phyloP scores from a whole-genome alignment of 352 stramenopile genomes.

The Globisporangium radiosum region DNA sequence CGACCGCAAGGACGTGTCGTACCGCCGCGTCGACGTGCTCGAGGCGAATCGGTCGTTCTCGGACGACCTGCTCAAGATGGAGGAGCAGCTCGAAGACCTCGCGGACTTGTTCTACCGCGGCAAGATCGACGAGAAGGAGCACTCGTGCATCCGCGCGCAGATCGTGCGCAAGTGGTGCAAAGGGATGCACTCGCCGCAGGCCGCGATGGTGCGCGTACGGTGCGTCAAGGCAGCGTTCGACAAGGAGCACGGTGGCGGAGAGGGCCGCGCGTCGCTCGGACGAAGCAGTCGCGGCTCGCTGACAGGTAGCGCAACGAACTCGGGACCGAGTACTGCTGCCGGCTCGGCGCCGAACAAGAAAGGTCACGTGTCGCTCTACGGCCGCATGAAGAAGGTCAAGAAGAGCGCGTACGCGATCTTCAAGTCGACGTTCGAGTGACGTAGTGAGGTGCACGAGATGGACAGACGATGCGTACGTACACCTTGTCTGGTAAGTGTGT shows the following conservation, averaged over 20 bases:
- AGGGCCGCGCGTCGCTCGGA: conserved; percentile 12
- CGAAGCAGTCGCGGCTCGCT: conserved; percentile 18
- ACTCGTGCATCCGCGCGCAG: conserved; percentile 76
- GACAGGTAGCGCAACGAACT: conserved; percentile 17
- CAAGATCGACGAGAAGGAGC: conserved; percentile 82
- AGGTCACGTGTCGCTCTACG: conserved; percentile 51
- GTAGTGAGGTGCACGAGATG: too few species aligned
- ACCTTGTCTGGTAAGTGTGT: too few species aligned
- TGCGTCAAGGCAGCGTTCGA: conserved; percentile 45
- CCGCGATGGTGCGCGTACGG: conserved; percentile 66
- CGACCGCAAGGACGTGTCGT: conserved; percentile 38
- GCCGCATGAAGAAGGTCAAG: conserved; percentile 78
- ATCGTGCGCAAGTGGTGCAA: conserved; percentile 82
- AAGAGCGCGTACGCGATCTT: conserved; percentile 80
- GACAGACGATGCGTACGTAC: too few species aligned
- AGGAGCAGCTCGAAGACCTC: conserved; percentile 72
- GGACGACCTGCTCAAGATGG: conserved; percentile 71
- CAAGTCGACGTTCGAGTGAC: conserved; percentile 78
- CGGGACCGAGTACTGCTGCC: conserved; percentile 14
- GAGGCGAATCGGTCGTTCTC: conserved; percentile 58
- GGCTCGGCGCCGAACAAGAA: conserved; percentile 16
- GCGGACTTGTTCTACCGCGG: conserved; percentile 61
- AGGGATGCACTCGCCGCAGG: conserved; percentile 71
- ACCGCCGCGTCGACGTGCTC: conserved; percentile 65
- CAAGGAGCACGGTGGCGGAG: conserved; percentile 9